Evolutionary conservation across 345 rosid species (phyloP), one percentile per base, ranked within the genome.

Genomic region (Pistacia atlantica): DNA sequence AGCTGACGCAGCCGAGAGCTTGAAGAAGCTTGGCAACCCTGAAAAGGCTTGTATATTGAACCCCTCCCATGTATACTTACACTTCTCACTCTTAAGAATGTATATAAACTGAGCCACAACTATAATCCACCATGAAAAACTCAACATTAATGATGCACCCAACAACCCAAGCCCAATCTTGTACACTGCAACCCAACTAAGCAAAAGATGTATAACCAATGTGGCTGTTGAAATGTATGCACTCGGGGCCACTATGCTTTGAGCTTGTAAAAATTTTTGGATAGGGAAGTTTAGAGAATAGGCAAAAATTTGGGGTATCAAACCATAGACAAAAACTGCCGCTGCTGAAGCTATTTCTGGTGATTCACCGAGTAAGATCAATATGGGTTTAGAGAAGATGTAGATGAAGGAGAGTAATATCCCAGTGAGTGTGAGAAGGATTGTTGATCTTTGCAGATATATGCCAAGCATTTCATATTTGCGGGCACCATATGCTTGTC

Each of bases 401-500:
- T 91, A 90, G 37, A 90, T 69, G 8, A 91, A 2, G 0, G 83
- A 45, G 18, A 91, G 79, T 11, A 85, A 20, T 0, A 86, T 38
- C 3, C 93, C 93, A 0, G 93, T 84, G 51, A 82, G 76, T 7
- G 77, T 78, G 1, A 91, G 86, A 35, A 91, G 82, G n/a, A 91
- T 60, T 5, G 89, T 77, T 71, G 96, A 84, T 82, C 90, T 78
- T 56, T 91, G 93, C 7, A 91, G 84, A 77, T 89, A 91, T 38
- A 88, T 13, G 12, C 96, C 96, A 3, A 91, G 82, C 88, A 86
- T 84, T 18, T 80, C 89, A 67, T 79, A 86, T 57, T 81, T 86
- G 10, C 58, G 33, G 4, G 90, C 93, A 4, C 97, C 97, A 71
- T 65, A 90, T 0, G 92, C 93, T 84, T 91, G 93, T 12, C 97